These are phyloP conservation scores for Leucoagaricus sp. DNA, from an alignment of 1,284 basidiomycete species.

Conservation along the genomic window DNA sequence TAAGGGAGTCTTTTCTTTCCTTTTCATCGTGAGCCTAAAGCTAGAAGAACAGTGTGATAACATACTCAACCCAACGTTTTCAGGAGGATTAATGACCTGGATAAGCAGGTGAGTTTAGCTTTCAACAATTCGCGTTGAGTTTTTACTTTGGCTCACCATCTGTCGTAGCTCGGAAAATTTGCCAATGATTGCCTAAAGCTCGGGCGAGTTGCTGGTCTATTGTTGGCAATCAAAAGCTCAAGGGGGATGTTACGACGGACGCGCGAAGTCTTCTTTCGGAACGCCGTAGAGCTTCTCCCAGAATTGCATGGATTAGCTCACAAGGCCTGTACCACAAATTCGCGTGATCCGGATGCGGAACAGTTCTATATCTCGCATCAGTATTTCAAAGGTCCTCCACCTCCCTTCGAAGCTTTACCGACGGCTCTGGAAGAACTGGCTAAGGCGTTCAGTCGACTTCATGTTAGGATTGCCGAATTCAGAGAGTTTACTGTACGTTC, in stretches of 20 bases:
- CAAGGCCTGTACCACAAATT: background rate
- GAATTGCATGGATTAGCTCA: conserved; percentile 6
- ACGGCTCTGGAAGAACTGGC: conserved; percentile 12
- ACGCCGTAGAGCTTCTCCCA: conserved; percentile 6
- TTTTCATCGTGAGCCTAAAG: conserved; percentile 11
- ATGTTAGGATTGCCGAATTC: conserved; percentile 10
- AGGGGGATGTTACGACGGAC: conserved; percentile 10
- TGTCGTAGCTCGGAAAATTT: conserved; percentile 4
- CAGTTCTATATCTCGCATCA: conserved; percentile 8
- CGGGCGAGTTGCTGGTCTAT: conserved; percentile 10
- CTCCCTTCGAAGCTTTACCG: conserved; percentile 4
- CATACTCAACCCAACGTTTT: background rate
- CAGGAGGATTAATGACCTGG: conserved; percentile 11
- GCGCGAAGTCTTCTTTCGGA: conserved; percentile 13
- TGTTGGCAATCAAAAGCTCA: conserved; percentile 8
- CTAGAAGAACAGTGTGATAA: too few species aligned
- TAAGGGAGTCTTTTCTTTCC: conserved; percentile 4
- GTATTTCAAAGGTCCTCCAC: background rate
- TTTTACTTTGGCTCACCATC: background rate
- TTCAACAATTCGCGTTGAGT: background rate
- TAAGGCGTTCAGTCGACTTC: conserved; percentile 1
- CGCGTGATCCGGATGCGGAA: background rate
- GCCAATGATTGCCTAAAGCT: conserved; percentile 5
- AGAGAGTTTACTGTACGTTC: conserved; percentile 12
- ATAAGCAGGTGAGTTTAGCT: conserved; percentile 2